Evolutionary conservation across 1,139 yeast genomes (phyloP).

Genomic region (Saccharomyces uvarum): DNA sequence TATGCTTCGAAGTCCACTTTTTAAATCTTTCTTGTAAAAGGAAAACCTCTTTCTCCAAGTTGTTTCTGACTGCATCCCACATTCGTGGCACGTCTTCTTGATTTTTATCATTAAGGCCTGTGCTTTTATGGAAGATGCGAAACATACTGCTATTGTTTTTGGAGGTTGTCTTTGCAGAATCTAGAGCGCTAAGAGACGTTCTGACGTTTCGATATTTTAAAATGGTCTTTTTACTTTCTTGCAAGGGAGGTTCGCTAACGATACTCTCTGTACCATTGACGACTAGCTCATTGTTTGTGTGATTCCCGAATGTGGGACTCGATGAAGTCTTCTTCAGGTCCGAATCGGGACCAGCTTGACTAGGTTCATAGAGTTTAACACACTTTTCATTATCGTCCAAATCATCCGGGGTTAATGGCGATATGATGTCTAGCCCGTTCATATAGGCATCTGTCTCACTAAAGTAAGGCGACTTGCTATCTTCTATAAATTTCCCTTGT

Average conservation of each 20-base stretch:
- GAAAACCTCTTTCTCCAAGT: slow-evolving; percentile 4
- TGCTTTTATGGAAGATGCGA: background rate
- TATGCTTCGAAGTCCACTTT: background rate
- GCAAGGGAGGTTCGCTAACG: background rate
- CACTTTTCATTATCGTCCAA: background rate
- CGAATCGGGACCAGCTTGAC: background rate
- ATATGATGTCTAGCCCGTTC: background rate
- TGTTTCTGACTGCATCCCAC: background rate
- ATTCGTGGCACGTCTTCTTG: background rate
- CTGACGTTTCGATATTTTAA: background rate
- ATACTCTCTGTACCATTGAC: background rate
- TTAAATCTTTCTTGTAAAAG: slow-evolving; percentile 5
- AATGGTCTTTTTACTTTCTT: background rate
- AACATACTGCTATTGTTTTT: background rate
- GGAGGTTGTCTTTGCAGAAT: background rate
- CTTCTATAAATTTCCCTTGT: background rate
- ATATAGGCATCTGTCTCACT: background rate
- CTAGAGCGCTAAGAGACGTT: background rate
- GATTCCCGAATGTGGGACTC: background rate
- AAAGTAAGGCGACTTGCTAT: background rate
- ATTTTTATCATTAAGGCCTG: background rate
- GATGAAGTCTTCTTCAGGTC: background rate
- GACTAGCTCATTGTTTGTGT: background rate
- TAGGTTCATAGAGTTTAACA: background rate
- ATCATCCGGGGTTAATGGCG: background rate